phyloP scores from a whole-genome alignment of 169 alveolate species.

The Toxoplasma gondii region DNA sequence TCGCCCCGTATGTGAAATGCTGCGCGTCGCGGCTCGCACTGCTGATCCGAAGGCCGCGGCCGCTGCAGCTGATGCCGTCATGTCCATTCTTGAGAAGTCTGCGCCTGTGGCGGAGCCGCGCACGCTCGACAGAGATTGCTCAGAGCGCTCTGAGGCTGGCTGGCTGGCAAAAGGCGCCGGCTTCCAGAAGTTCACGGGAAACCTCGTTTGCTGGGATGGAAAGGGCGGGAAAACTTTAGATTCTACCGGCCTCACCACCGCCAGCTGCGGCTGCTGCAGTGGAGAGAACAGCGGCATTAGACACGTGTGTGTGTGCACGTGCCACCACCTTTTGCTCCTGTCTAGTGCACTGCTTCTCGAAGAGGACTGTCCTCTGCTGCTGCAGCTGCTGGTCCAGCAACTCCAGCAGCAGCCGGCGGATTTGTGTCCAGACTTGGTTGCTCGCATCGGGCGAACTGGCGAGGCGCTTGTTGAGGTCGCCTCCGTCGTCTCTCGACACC shows the following conservation, averaged over 20 bases:
- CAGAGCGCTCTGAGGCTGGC: neutral
- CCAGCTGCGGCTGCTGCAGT: constrained; percentile 48
- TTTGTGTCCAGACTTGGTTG: neutral
- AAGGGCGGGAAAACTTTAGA: neutral
- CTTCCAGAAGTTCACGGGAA: neutral
- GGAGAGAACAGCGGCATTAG: constrained; percentile 47
- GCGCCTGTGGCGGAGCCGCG: neutral
- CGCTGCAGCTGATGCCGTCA: constrained; percentile 39
- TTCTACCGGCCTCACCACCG: neutral
- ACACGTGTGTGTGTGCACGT: constrained; percentile 34
- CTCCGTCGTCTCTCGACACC: neutral
- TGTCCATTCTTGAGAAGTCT: neutral
- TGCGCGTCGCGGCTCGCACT: neutral
- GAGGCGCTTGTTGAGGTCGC: neutral
- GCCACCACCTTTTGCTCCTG: constrained; percentile 47
- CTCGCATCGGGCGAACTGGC: neutral
- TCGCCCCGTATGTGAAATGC: constrained; percentile 1
- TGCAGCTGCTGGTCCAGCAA: constrained; percentile 46
- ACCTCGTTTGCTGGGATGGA: neutral
- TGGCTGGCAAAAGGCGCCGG: neutral
- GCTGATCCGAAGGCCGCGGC: constrained; percentile 37
- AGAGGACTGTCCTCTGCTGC: constrained; percentile 46
- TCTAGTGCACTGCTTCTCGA: constrained; percentile 40
- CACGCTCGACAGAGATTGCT: neutral
- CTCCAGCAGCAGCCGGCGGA: constrained; percentile 39